Conservation (phyloP, 768 basidiomycete genomes). For the Termitomyces heimii region DNA sequence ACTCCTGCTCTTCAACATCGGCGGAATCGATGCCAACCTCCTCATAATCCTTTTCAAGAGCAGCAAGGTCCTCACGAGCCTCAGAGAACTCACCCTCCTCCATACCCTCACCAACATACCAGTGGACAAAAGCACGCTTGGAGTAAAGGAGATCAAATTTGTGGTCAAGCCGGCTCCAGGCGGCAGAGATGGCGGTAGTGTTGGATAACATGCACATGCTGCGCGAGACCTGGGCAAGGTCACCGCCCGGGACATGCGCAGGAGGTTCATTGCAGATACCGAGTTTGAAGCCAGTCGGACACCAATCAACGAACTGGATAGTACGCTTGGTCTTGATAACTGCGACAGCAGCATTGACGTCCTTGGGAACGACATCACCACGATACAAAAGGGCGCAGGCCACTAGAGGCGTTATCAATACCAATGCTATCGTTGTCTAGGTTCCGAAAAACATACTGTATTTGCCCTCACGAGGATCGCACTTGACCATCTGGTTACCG, state of each 20-base stretch:
- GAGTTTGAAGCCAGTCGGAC: slow-evolving; percentile 96
- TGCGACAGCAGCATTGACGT: slow-evolving; percentile 87
- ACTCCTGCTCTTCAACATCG: slow-evolving; percentile 49
- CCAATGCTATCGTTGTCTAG: neutral
- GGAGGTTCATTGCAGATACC: slow-evolving; percentile 98
- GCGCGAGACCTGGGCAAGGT: slow-evolving; percentile 89
- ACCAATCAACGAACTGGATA: slow-evolving; percentile 98
- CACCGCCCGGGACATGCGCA: slow-evolving; percentile 88
- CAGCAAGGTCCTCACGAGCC: slow-evolving; percentile 98
- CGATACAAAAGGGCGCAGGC: slow-evolving; percentile 91
- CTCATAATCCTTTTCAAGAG: slow-evolving; percentile 96
- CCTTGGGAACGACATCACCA: slow-evolving; percentile 96
- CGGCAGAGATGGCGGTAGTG: slow-evolving; percentile 89
- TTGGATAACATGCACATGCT: slow-evolving; percentile 97
- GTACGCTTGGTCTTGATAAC: slow-evolving; percentile 97
- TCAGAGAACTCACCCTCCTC: slow-evolving; percentile 99
- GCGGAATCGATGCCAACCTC: slow-evolving; percentile 62
- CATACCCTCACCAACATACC: slow-evolving; percentile 99
- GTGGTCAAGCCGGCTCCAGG: slow-evolving; percentile 92
- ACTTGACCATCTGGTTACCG: slow-evolving; percentile 94
- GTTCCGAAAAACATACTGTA: slow-evolving; percentile 61
- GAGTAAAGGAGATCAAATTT: slow-evolving; percentile 99
- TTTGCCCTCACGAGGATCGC: slow-evolving; percentile 97
- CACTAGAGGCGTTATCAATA: slow-evolving; percentile 42
- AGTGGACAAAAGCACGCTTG: slow-evolving; percentile 89